A percentile compares a stretch with the other conserved stretches of the same genome.
Conservation (phyloP, 2,329 filamentous ascomycete species). For the Pleochaeta shiraiana region DNA sequence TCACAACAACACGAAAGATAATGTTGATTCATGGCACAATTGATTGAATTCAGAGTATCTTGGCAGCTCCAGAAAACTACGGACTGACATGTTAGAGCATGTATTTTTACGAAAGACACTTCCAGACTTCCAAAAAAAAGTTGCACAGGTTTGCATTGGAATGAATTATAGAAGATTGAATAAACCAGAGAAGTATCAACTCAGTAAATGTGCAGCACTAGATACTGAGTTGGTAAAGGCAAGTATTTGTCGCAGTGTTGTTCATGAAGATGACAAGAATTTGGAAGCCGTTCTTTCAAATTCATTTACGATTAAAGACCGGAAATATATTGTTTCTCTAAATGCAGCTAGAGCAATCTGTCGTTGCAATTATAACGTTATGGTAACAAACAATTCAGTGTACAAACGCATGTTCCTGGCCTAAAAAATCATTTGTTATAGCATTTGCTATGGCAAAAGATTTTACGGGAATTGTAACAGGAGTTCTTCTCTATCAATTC, state of each 20-base stretch:
- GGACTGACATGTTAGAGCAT: too few relatives aligned
- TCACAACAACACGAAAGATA: too few relatives aligned
- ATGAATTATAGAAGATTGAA: not conserved
- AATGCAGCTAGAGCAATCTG: not conserved
- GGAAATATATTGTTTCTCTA: not conserved
- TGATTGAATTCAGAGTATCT: too few relatives aligned
- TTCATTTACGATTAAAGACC: not conserved
- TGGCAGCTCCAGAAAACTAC: too few relatives aligned
- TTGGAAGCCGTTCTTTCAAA: too few relatives aligned
- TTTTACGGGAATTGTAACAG: not conserved
- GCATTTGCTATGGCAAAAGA: not conserved
- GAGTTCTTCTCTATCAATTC: too few relatives aligned
- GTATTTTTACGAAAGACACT: too few relatives aligned
- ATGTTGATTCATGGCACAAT: too few relatives aligned
- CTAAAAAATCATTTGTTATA: not conserved
- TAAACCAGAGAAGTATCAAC: not conserved
- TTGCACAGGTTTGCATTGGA: too few relatives aligned
- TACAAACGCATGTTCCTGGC: not conserved
- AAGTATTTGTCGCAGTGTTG: not conserved
- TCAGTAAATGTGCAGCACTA: not conserved
- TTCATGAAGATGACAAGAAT: not conserved
- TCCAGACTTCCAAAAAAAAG: too few relatives aligned
- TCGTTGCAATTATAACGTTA: not conserved
- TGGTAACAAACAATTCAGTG: not conserved
- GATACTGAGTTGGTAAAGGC: not conserved